These are phyloP conservation scores for Arthrobotrys iridis DNA, from an alignment of 2,329 filamentous ascomycete genomes.

Conservation along the genomic window DNA sequence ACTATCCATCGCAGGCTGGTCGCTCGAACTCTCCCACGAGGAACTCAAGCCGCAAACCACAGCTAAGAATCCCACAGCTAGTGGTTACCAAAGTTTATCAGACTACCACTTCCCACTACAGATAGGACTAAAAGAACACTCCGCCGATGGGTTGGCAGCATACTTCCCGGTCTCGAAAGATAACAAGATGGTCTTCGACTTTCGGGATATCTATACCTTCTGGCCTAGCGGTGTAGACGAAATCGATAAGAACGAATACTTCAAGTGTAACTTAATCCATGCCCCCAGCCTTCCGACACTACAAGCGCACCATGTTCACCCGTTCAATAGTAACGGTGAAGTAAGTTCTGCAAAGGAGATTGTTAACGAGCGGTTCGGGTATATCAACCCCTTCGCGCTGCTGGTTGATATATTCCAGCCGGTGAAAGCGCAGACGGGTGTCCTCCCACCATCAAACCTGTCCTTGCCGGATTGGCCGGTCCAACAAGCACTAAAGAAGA, in stretches of 20 bases:
- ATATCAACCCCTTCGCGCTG: not conserved
- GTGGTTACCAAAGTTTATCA: not conserved
- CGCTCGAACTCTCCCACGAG: not conserved
- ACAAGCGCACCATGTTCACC: not conserved
- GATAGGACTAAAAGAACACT: not conserved
- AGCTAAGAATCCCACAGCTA: not conserved
- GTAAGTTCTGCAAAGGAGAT: not conserved
- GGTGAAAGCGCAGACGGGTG: not conserved
- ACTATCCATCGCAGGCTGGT: not conserved
- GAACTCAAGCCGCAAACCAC: not conserved
- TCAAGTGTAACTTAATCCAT: not conserved
- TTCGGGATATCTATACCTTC: not conserved
- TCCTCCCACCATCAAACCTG: not conserved
- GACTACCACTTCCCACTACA: not conserved
- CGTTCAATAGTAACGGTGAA: not conserved
- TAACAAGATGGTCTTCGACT: not conserved
- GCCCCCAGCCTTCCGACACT: not conserved
- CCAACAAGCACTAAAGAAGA: not conserved
- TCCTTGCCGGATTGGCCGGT: not conserved
- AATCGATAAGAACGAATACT: not conserved
- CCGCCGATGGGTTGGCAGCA: not conserved
- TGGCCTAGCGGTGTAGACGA: not conserved
- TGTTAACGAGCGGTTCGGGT: not conserved
- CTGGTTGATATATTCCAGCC: slow-evolving; percentile 1
- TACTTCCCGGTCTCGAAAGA: not conserved